A percentile compares a stretch with the other conserved stretches of the same genome.
Evolutionary conservation across 495 filamentous ascomycete genomes (phyloP).

Genomic region (Aspergillus olivimuriae): DNA sequence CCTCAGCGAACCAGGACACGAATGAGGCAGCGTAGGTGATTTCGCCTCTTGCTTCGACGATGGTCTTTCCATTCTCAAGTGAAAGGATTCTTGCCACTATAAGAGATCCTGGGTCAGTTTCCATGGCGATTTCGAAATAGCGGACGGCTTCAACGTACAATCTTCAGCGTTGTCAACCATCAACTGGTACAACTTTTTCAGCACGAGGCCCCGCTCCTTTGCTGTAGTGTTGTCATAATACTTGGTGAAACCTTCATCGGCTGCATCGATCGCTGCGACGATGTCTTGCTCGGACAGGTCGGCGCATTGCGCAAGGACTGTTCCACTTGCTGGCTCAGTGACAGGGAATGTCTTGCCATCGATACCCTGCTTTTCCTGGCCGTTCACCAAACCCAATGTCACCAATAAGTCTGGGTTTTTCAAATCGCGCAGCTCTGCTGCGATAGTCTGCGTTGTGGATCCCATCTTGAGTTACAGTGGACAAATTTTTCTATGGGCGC

Average conservation of each 20-base stretch:
- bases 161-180: conserved; percentile 76
- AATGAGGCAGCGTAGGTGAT: conserved; percentile 57
- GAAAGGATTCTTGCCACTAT: conserved; percentile 51
- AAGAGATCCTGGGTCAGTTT: not conserved
- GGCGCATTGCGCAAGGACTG: conserved; percentile 2
- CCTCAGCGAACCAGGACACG: conserved; percentile 62
- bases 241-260: conserved; percentile 9
- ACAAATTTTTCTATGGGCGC: no score
- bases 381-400: no score
- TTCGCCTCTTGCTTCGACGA: conserved; percentile 56
- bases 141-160: conserved; percentile 44
- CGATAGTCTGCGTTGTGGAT: no score
- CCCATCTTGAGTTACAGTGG: no score
- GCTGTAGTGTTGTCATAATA: conserved; percentile 10
- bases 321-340: conserved; percentile 14
- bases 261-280: conserved; percentile 19
- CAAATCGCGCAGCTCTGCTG: no score
- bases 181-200: conserved; percentile 75
- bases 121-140: not conserved
- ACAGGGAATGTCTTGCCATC: conserved; percentile 6
- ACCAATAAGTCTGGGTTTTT: no score
- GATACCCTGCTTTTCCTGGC: no score
- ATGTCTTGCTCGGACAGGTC: conserved; percentile 20
- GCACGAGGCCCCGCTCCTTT: conserved; percentile 23
- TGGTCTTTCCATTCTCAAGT: conserved; percentile 58